Evolutionary conservation across 2,329 filamentous ascomycete genomes (phyloP), one percentile per base, ranked within the genome.

Genomic region (Ustulina deusta): DNA sequence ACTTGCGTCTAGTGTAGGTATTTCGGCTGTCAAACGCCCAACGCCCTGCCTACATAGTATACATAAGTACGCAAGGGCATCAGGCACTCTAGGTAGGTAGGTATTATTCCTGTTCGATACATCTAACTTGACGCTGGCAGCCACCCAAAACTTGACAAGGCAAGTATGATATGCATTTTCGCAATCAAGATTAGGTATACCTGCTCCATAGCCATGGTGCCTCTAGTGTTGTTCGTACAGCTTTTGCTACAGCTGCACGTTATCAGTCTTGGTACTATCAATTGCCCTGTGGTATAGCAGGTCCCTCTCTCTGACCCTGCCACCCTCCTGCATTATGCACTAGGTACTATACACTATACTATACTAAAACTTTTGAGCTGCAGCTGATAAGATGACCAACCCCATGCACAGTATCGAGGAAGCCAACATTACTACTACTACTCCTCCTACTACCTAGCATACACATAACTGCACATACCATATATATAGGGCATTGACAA

Each of bases 321-420:
- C 4, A 55, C 52, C 52, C 52, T 55, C 34, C 20, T 22, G 51
- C 51, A 55, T 55, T 13, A 38, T 36, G n/a, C 32, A 22, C 25
- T 27, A 40, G 2, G 6, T 17, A 46, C 42, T 42, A 15, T n/a
- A 46, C 15, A 9, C n/a, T 20, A 46, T 6, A 17, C n/a, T 46
- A 46, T 10, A 25, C 20, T 22, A 51, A 27, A 22, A 48, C 40
- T 27, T 17, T 52, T 10, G 34, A n/a, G 25, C 52, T 57, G 52
- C 25, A 58, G 44, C 44, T 38, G 20, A 42, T 51, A 27, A 58
- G 51, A 49, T 25, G 34, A 15, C n/a, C 32, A 27, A 27, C 11
- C 52, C 13, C 20, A 38, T 15, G 10, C 17, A 55, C 20, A 25
- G 10, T 32, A 38, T 34, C 49, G 20, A 36, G 36, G 36, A 44